Conservation (phyloP, 2,329 filamentous ascomycete genomes). For the Phaeosphaeria sp. region DNA sequence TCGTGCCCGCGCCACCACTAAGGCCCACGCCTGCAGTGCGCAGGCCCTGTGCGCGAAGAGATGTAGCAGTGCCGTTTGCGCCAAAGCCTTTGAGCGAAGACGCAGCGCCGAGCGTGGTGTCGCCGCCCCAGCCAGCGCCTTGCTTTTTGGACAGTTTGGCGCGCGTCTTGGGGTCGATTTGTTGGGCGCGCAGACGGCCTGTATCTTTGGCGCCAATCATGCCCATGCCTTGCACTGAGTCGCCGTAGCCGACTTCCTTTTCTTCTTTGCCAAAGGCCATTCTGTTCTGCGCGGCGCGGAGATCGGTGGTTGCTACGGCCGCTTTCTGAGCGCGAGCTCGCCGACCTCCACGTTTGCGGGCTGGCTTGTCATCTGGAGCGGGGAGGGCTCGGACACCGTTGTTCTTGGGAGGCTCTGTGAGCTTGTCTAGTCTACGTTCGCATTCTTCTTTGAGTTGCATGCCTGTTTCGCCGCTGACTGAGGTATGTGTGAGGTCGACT, state of each 20-base stretch:
- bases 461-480: constrained; percentile 81
- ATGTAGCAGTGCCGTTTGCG: constrained; percentile 66
- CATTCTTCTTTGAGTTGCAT: constrained; percentile 83
- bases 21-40: constrained; percentile 81
- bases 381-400: constrained; percentile 86
- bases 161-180: constrained; percentile 90
- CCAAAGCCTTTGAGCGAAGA: constrained; percentile 84
- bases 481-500: constrained; percentile 84
- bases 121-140: constrained; percentile 84
- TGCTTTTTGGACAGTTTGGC: constrained; percentile 95
- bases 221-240: constrained; percentile 84
- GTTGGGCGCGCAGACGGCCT: constrained; percentile 84
- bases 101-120: constrained; percentile 55
- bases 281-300: constrained; percentile 94
- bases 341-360: constrained; percentile 88
- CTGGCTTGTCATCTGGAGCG: constrained; percentile 92
- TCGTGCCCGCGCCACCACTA: constrained; percentile 70
- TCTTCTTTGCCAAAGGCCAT: constrained; percentile 97
- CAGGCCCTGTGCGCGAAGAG: constrained; percentile 80
- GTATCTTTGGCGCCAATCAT: constrained; percentile 93
- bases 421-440: constrained; percentile 85
- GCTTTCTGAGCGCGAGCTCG: constrained; percentile 94
- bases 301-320: constrained; percentile 93
- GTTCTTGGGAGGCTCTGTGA: constrained; percentile 90
- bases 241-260: constrained; percentile 89